Conservation (phyloP, 495 filamentous ascomycete species). For the Podospora comata region DNA sequence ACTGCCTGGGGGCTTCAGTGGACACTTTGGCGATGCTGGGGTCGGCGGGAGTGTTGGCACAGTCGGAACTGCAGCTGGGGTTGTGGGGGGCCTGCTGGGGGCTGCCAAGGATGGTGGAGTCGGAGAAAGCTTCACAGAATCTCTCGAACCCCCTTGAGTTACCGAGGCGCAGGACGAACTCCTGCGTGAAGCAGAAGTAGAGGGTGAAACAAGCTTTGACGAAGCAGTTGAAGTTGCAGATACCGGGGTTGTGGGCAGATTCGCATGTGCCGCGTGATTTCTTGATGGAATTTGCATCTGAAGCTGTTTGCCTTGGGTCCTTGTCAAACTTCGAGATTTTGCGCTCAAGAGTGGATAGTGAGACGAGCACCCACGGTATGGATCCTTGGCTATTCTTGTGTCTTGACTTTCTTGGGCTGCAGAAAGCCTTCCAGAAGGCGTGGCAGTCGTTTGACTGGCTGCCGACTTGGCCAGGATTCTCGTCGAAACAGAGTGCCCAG, state of each 20-base stretch:
- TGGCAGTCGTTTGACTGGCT: too few species aligned
- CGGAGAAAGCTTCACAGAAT: neutral
- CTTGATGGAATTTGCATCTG: neutral
- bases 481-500: neutral
- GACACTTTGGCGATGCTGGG: neutral
- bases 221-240: neutral
- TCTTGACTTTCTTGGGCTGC: neutral
- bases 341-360: neutral
- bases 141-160: neutral
- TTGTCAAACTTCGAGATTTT: neutral
- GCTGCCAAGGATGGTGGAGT: neutral
- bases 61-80: neutral
- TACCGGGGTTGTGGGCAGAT: neutral
- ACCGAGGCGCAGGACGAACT: neutral
- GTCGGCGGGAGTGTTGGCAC: neutral
- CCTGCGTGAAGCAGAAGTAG: neutral
- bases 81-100: neutral
- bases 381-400: neutral
- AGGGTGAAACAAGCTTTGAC: neutral
- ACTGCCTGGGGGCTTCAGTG: neutral
- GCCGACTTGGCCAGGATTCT: neutral
- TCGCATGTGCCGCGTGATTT: neutral
- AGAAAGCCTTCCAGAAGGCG: neutral
- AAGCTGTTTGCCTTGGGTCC: neutral
- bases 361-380: neutral